These are phyloP conservation scores for Scopulariopsis brevicaulis DNA, from an alignment of 2,329 filamentous ascomycete genomes.

Conservation along the genomic window DNA sequence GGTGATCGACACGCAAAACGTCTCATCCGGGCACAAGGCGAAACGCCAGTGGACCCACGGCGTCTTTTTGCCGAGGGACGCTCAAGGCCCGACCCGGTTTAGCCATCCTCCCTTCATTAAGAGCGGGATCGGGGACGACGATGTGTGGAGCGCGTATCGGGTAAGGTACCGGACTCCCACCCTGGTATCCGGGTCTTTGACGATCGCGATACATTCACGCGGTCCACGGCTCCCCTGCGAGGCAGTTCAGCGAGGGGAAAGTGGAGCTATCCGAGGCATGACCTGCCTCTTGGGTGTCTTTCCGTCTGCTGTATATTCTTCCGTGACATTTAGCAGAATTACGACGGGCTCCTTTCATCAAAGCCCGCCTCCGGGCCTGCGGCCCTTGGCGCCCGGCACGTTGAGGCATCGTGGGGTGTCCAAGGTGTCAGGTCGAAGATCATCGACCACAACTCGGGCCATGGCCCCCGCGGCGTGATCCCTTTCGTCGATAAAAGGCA, in stretches of 20 bases:
- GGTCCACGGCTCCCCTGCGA: too few relatives aligned
- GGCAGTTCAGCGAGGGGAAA: neutral
- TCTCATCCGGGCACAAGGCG: too few relatives aligned
- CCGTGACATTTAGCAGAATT: neutral
- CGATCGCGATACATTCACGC: too few relatives aligned
- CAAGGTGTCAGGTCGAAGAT: neutral
- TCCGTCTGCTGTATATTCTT: neutral
- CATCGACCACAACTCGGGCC: neutral
- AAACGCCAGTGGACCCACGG: too few relatives aligned
- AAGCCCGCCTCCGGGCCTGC: neutral
- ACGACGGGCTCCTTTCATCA: neutral
- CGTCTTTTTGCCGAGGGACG: too few relatives aligned
- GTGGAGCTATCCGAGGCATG: neutral
- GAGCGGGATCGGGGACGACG: too few relatives aligned
- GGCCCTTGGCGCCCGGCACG: neutral
- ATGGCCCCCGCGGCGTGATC: neutral
- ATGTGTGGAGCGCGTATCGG: too few relatives aligned
- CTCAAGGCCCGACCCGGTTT: too few relatives aligned
- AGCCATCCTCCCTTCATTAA: too few relatives aligned
- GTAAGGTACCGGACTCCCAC: too few relatives aligned
- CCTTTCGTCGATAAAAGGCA: neutral
- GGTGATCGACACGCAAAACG: too few relatives aligned
- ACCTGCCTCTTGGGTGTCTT: neutral
- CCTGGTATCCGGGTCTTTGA: too few relatives aligned
- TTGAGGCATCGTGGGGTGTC: neutral